Evolutionary conservation across 306 rosid genomes (phyloP), one percentile per base, ranked within the genome.

Genomic region (Lathyrus oleraceus): DNA sequence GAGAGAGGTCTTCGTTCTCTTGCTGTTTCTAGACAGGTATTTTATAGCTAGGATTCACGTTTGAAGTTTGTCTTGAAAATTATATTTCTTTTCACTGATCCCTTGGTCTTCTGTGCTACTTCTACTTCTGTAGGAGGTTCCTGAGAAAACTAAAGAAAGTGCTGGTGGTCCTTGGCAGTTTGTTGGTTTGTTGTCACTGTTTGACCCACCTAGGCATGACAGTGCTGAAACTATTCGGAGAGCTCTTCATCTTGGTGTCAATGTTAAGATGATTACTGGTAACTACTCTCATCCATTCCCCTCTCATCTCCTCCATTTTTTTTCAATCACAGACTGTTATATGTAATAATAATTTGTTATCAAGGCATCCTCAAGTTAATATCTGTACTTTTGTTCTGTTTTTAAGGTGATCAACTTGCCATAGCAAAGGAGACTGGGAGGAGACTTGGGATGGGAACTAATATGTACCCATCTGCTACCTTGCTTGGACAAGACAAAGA

Each of bases 191-290:
- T 58, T 94, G 87, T 83, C 99, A 21, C 83, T 94, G 75, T 94
- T 94, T 10, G 99, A 94, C 72, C 99, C 99, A 32, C 99, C 99
- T 4, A 85, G 99, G 65, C 99, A 94, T 48, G 98, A 94, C 71
- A 94, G 98, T 87, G 98, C 98, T 10, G 98, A 94, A 82, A 94
- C 98, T 67, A 94, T 94, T 47, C 88, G 97, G 14, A 77, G 87
- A 81, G 99, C 99, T 77, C 99, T 94, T 61, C 83, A 94, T 76
- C 96, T 94, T 47, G 99, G 99, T 54, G 99, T 94, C 56, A 94
- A 94, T 77, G 99, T 94, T 76, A 94, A 94, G 86, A 94, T 94
- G 99, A 94, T 94, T 77, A 94, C 99, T 66, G 99, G 99, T 94
- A 84, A 75, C 25, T 75, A 66, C 25, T 70, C 40, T 9, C 44